These are phyloP conservation scores for Taphrina sp. DNA, from an alignment of 1,139 yeast genomes.

Conservation along the genomic window DNA sequence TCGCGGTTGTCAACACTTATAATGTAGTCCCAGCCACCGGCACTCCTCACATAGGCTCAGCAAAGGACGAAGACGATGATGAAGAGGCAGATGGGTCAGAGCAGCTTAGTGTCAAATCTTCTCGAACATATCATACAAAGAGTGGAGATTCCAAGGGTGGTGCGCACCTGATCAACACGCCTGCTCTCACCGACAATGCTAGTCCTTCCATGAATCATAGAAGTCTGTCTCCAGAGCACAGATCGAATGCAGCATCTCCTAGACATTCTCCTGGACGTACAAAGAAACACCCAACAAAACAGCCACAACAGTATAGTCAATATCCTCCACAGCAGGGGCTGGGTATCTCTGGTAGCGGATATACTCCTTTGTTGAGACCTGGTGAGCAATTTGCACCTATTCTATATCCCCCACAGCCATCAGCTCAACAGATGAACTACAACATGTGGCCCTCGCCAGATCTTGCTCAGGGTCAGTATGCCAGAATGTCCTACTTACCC, in stretches of 20 bases:
- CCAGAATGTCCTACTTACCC: not conserved
- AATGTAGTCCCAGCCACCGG: constrained; percentile 25
- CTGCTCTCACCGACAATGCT: constrained; percentile 19
- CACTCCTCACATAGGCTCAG: constrained; percentile 9
- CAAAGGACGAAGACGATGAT: constrained; percentile 11
- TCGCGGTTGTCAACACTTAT: constrained; percentile 34
- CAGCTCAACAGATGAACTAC: not conserved
- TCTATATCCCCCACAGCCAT: constrained; percentile 24
- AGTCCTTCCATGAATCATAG: constrained; percentile 5
- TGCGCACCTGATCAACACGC: constrained; percentile 9
- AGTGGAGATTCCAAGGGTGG: constrained; percentile 13
- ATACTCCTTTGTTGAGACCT: constrained; percentile 20
- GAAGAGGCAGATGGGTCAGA: constrained; percentile 33
- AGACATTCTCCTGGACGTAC: constrained; percentile 8
- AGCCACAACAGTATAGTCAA: constrained; percentile 2
- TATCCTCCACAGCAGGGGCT: constrained; percentile 22
- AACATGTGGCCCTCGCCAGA: constrained; percentile 24
- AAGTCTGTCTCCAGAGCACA: constrained; percentile 22
- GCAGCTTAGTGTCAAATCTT: constrained; percentile 31
- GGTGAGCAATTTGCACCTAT: constrained; percentile 24
- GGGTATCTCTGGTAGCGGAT: constrained; percentile 30
- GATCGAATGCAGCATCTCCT: constrained; percentile 10
- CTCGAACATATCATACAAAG: constrained; percentile 32
- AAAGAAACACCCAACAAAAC: not conserved
- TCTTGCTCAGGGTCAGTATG: constrained; percentile 15